phyloP scores from a whole-genome alignment of 805 yeast genomes.

The Isabelozyma pseudorhagii region DNA sequence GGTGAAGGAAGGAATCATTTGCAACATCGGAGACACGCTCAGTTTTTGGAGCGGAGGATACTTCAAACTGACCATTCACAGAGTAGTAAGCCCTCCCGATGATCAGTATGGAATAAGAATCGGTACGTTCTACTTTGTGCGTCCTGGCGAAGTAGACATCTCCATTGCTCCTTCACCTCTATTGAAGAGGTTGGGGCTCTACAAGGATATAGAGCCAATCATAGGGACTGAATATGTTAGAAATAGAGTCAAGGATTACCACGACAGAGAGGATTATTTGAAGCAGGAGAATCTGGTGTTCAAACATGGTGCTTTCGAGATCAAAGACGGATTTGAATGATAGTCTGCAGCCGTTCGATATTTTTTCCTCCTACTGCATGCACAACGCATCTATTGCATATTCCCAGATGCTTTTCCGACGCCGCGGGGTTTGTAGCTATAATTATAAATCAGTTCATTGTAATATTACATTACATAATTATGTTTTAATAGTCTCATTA shows the following conservation, averaged over 20 bases:
- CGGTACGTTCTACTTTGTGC: slow-evolving; percentile 32
- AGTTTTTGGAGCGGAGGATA: slow-evolving; percentile 34
- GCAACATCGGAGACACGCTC: slow-evolving; percentile 34
- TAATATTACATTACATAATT: no score
- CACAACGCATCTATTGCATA: neutral
- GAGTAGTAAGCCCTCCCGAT: slow-evolving; percentile 36
- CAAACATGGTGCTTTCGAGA: slow-evolving; percentile 24
- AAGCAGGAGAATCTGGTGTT: slow-evolving; percentile 22
- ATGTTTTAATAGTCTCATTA: no score
- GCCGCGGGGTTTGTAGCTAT: no score
- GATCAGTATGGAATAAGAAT: slow-evolving; percentile 26
- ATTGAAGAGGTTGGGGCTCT: slow-evolving; percentile 25
- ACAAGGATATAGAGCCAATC: slow-evolving; percentile 18
- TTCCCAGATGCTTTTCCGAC: neutral
- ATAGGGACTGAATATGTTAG: slow-evolving; percentile 28
- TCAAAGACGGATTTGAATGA: slow-evolving; percentile 24
- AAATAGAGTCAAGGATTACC: slow-evolving; percentile 26
- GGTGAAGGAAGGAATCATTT: slow-evolving; percentile 26
- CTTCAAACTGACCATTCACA: slow-evolving; percentile 31
- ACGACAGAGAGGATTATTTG: slow-evolving; percentile 15
- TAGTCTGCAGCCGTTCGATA: no score
- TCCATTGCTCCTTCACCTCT: slow-evolving; percentile 30
- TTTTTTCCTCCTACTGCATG: neutral
- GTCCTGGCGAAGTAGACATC: slow-evolving; percentile 29
- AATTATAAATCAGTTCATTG: no score